Evolutionary conservation across 768 basidiomycete genomes (phyloP), one percentile per base, ranked within the genome.

Genomic region (Boletus rufocinnamomeus): DNA sequence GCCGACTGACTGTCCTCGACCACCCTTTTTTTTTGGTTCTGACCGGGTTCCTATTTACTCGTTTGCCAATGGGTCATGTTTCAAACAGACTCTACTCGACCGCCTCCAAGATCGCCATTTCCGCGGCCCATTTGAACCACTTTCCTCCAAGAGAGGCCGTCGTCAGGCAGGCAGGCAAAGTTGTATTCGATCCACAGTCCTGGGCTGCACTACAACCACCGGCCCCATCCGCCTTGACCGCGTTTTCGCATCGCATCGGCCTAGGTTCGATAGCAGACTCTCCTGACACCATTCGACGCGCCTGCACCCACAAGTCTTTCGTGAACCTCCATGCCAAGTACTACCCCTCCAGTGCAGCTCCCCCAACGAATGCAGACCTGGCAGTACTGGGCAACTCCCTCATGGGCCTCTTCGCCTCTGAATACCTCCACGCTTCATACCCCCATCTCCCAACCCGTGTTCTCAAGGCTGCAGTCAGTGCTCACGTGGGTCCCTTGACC

Each of bases 401-500:
- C 56, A 83, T 97, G 76, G 95, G 95, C 54, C 80, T 97, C 32
- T 95, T 97, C 70, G 89, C 93, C 25, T 65, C 91, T 3, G 95
- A 98, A 75, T 85, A 88, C 69, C 76, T 97, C 41, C 81, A 89
- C 55, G 79, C 86, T 14, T 80, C 84, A 46, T 98, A 89, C 72
- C 96, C 96, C 0, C 88, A 95, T 68, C 82, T 98, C 28, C 96
- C 96, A 2, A 94, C 93, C 23, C 86, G 92, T 54, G 94, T 94
- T 25, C 76, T 93, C 64, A 95, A 97, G 75, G 90, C 92, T 7
- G 94, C 92, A 16, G 85, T 96, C 57, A 94, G 91, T 43, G 92
- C 94, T 54, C 91, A 93, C 72, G 95, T 95, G 34, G 96, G 96
- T 16, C 87, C 92, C 17, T 76, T 84, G 63, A 87, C 89, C 6